These are phyloP conservation scores for Sclerotinia subarctica DNA, from an alignment of 2,329 filamentous ascomycete species.

Conservation along the genomic window DNA sequence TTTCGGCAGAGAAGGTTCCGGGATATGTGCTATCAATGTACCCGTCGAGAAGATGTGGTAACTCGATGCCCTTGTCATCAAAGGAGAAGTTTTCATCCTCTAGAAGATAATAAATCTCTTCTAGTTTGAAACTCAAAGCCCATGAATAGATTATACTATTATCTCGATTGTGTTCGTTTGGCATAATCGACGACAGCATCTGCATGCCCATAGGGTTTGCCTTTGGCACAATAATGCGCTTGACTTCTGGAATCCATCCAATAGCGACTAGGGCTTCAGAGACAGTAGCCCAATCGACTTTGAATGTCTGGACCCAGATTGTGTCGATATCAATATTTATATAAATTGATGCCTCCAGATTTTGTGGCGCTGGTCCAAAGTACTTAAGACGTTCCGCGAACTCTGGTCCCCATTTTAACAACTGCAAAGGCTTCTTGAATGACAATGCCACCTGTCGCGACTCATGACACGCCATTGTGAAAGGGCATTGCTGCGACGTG, in stretches of 20 bases:
- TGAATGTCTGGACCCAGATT: background rate
- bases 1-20: no score
- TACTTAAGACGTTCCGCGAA: no score
- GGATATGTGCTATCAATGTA: background rate
- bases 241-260: background rate
- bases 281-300: background rate
- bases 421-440: background rate
- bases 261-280: background rate
- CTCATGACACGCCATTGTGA: background rate
- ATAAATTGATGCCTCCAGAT: background rate
- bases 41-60: background rate
- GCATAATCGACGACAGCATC: background rate
- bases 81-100: background rate
- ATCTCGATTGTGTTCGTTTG: background rate
- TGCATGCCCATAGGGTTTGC: no score
- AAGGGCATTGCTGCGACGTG: background rate
- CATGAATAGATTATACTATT: background rate
- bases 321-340: background rate
- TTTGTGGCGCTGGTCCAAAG: background rate
- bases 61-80: background rate
- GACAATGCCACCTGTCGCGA: background rate
- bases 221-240: background rate
- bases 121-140: background rate
- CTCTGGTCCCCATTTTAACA: background rate
- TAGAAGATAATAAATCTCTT: background rate